Percentiles rank a stretch among this genome's conserved stretches.
These are phyloP conservation scores for Ophiostoma piceae DNA, from an alignment of 2,329 filamentous ascomycete species.

Conservation along the genomic window DNA sequence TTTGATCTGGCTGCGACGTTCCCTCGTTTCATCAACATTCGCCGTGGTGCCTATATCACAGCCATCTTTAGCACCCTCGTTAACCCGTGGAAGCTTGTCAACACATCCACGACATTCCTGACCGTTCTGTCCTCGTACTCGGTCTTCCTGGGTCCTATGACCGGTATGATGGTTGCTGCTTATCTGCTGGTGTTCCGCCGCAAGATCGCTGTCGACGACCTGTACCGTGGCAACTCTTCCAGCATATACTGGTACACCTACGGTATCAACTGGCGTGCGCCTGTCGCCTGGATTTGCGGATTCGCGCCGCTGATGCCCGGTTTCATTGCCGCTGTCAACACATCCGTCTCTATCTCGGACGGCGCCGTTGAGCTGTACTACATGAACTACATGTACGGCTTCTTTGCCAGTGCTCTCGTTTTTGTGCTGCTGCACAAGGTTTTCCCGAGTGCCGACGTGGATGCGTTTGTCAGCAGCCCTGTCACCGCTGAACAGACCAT, in stretches of 20 bases:
- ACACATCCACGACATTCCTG: conserved; percentile 4
- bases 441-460: neutral
- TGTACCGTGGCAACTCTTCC: neutral
- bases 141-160: conserved; percentile 13
- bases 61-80: neutral
- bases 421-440: conserved; percentile 10
- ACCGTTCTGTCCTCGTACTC: conserved; percentile 9
- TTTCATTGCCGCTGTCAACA: conserved; percentile 11
- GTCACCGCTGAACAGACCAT: conserved; percentile 3
- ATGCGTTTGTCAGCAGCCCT: neutral
- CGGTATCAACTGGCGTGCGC: conserved; percentile 13
- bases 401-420: neutral
- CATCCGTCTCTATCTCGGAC: neutral
- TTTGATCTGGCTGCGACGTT: conserved; percentile 5
- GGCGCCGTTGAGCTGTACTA: conserved; percentile 11
- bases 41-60: conserved; percentile 1
- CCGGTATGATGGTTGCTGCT: conserved; percentile 12
- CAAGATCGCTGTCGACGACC: conserved; percentile 15
- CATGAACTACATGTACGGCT: conserved; percentile 10
- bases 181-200: conserved; percentile 4
- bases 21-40: conserved; percentile 14
- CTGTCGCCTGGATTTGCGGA: conserved; percentile 3
- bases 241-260: conserved; percentile 13
- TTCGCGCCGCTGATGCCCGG: conserved; percentile 10
- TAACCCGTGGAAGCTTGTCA: conserved; percentile 13